Base-by-base conservation (phyloP, 306 rosid genomes). In the Vigna nakashimae region DNA sequence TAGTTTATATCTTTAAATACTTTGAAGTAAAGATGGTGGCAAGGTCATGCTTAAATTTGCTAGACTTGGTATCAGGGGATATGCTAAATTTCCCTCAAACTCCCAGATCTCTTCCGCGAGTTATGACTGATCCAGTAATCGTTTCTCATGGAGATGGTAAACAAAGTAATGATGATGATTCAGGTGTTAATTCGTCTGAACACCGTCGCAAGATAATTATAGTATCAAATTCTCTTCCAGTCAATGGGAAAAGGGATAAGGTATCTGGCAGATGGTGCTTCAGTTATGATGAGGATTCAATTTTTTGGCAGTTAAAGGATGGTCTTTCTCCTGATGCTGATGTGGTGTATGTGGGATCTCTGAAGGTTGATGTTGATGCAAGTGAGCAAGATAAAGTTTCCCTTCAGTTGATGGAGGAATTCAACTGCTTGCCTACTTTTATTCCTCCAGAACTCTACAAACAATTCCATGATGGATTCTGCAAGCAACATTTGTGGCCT, bases 401-500 rank as follows among this genome's bases (percentile, higher is more conserved):
- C 9, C 83, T 70, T 83, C 86, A 76, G 79, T 80, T 94, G 80
- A 69, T 92, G 32, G 95, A 94, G 82, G 88, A 94, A 20, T 94
- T 94, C 80, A 90, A 83, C 60, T 92, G 97, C 8, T 76, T 87
- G 68, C 97, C 97, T 26, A 87, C 97, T 6, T 94, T 94, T 81
- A 85, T 94, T 78, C 92, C 93, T 72, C 43, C 85, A 0, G 86
- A 88, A 30, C 79, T 92, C 52, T 89, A 90, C 59, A 79, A 84
- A 72, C 86, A 84, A 84, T 94, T 83, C 73, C 91, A 92, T 73
- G 84, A 92, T 80, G 97, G 98, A 51, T 92, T 92, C 78, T 94
- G 98, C 77, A 89, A 88, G 87, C 96, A 92, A 59, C 83, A 89
- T 75, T 63, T 92, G 81, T 92, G 97, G 98, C 90, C 96, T 6